Base-by-base conservation (phyloP, 2,329 filamentous ascomycete genomes). In the Rhynchosporium graminicola region DNA sequence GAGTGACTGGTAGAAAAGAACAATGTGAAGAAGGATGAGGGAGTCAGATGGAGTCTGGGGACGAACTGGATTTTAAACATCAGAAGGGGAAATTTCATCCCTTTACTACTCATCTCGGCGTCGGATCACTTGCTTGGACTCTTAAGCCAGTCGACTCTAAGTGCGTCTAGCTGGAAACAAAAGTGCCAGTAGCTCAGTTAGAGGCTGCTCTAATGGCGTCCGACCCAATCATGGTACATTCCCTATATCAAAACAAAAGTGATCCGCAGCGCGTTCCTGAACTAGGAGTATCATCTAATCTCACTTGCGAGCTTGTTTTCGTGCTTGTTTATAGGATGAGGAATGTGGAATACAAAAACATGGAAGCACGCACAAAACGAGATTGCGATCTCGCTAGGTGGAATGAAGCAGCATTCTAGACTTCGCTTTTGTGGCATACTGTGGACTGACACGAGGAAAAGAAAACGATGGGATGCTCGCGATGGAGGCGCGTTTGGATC, bases 371-470 rank as follows among this genome's bases (percentile, higher is more conserved):
- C 47, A 36, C 45, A 29, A 43, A 57, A 42, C 13, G 43, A 61
- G 33, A 61, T 61, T 61, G 28, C 36, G 55, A 8, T 26, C n/a
- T 36, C 13, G 29, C 20, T 9, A 12, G 26, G 33, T 36, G 60
- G 60, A 61, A 61, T 61, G 60, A 26, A 52, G 48, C 15, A 57
- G 13, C 51, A 63, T 52, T 59, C 43, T 60, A 57, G 54, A 52
- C 51, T 47, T 28, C 56, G 7, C 20, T 20, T 26, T 3, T 46
- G 43, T 20, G n/a, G 15, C 26, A 20, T 10, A n/a, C 40, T 13
- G 12, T 38, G 13, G 55, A 46, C 38, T 59, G 26, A 15, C 40
- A n/a, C 15, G 31, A n/a, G 43, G 38, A 10, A n/a, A 5, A 40
- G 15, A 29, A 46, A 26, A 31, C 26, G 31, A 13, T 50, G 48